Evolutionary conservation across 2,329 filamentous ascomycete genomes (phyloP).

Genomic region (Shiraia bambusicola): DNA sequence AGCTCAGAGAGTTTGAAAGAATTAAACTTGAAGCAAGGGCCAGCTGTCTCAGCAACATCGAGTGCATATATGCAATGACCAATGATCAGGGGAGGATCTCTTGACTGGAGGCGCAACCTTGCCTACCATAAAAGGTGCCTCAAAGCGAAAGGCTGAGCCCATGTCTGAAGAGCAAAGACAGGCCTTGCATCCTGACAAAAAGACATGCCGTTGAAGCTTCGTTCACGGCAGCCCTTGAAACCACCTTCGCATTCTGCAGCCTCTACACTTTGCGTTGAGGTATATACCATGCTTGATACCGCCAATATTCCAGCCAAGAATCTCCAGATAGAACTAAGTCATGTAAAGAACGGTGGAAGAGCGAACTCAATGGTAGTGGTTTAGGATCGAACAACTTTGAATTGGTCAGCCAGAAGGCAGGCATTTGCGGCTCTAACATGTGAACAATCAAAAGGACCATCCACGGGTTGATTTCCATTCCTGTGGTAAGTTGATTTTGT

Average conservation of each 20-base stretch:
- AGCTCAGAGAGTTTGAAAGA: no score
- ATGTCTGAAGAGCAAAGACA: not conserved
- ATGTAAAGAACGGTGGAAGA: slow-evolving; percentile 24
- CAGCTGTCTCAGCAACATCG: not conserved
- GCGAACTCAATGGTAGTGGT: slow-evolving; percentile 24
- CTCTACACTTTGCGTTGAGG: slow-evolving; percentile 15
- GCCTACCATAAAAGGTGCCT: no score
- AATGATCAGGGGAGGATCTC: slow-evolving; percentile 9
- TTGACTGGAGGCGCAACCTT: not conserved
- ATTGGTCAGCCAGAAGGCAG: slow-evolving; percentile 22
- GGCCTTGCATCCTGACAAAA: no score
- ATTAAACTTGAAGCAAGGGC: not conserved
- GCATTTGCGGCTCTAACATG: slow-evolving; percentile 31
- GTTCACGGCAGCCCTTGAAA: no score
- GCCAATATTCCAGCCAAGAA: slow-evolving; percentile 31
- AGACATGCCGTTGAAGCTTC: no score
- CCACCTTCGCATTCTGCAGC: slow-evolving; percentile 11
- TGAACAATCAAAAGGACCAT: slow-evolving; percentile 8
- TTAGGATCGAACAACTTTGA: slow-evolving; percentile 21
- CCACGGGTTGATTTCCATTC: no score
- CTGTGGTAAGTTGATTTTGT: no score
- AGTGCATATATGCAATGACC: slow-evolving; percentile 5
- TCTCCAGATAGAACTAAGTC: slow-evolving; percentile 29
- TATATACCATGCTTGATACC: slow-evolving; percentile 23
- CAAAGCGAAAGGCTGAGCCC: slow-evolving; percentile 1